Conservation (phyloP, 2,329 filamentous ascomycete species). For the Pleurostoma richardsiae region DNA sequence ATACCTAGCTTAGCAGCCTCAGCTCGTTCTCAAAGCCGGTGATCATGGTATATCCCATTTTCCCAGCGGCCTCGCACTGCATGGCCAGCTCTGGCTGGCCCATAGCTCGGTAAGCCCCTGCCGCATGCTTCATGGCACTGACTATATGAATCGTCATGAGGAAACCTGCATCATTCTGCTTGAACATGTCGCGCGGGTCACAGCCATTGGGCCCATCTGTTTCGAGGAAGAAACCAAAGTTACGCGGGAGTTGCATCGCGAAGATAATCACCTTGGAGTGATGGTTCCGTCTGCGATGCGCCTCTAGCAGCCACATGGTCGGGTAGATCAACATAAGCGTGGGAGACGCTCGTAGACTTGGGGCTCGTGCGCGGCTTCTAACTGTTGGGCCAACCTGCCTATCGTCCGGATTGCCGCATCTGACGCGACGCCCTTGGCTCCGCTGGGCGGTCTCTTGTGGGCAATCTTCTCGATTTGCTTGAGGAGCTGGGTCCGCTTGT, state of each 20-base stretch:
- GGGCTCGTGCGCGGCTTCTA: slow-evolving; percentile 24
- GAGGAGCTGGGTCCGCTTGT: slow-evolving; percentile 15
- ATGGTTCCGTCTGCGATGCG: slow-evolving; percentile 22
- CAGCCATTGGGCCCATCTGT: slow-evolving; percentile 7
- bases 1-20: neutral
- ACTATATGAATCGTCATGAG: slow-evolving; percentile 29
- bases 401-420: slow-evolving; percentile 24
- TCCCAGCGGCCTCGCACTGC: slow-evolving; percentile 19
- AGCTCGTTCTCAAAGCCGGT: slow-evolving; percentile 24
- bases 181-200: slow-evolving; percentile 18
- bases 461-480: slow-evolving; percentile 15
- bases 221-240: slow-evolving; percentile 24
- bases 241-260: slow-evolving; percentile 20
- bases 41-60: slow-evolving; percentile 22
- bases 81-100: slow-evolving; percentile 18
- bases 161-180: slow-evolving; percentile 9
- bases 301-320: slow-evolving; percentile 27
- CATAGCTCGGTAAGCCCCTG: slow-evolving; percentile 21
- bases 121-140: slow-evolving; percentile 20
- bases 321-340: slow-evolving; percentile 27
- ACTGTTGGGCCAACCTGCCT: slow-evolving; percentile 20
- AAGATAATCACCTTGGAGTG: slow-evolving; percentile 24
- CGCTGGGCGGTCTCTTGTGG: slow-evolving; percentile 6
- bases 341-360: slow-evolving; percentile 22
- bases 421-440: slow-evolving; percentile 15